Percentiles rank a stretch among this genome's conserved stretches.
These are phyloP conservation scores for Catunica adiposa DNA, from an alignment of 2,329 filamentous ascomycete species.

Conservation along the genomic window DNA sequence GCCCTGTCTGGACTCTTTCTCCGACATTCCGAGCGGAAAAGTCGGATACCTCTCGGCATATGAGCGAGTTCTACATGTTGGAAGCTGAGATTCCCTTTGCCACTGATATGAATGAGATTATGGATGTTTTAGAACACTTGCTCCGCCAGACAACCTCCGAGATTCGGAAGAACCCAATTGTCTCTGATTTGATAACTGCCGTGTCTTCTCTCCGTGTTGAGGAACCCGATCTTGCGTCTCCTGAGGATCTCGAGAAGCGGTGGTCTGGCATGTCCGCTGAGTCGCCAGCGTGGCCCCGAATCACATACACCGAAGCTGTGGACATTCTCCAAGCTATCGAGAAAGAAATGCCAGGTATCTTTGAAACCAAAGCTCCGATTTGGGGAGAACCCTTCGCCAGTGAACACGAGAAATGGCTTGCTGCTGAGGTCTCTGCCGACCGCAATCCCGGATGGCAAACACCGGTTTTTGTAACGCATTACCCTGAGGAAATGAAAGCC, in stretches of 20 bases:
- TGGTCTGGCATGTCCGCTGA: constrained; percentile 51
- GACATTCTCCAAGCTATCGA: constrained; percentile 45
- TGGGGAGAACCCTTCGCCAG: constrained; percentile 68
- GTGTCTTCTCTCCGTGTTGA: constrained; percentile 2
- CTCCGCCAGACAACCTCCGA: constrained; percentile 36
- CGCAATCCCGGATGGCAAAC: constrained; percentile 29
- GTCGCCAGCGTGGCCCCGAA: constrained; percentile 49
- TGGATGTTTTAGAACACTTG: constrained; percentile 67
- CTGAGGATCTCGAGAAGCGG: constrained; percentile 39
- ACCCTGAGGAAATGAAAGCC: constrained; percentile 75
- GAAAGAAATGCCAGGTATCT: constrained; percentile 25
- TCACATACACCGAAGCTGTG: constrained; percentile 72
- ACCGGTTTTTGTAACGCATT: constrained; percentile 85
- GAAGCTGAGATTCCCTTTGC: constrained; percentile 80
- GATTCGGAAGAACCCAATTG: constrained; percentile 27
- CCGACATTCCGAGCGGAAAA: constrained; percentile 87
- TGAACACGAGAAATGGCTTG: constrained; percentile 84
- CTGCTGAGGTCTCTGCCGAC: constrained; percentile 42
- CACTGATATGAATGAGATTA: constrained; percentile 51
- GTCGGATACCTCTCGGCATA: constrained; percentile 81
- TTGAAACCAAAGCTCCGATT: constrained; percentile 44
- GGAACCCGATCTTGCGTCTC: constrained; percentile 22
- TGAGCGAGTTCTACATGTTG: constrained; percentile 98
- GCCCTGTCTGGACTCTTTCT: constrained; percentile 83
- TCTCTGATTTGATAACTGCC: constrained; percentile 29